Evolutionary conservation across 208 protist species (phyloP).

Genomic region (Leishmania gerbilli): DNA sequence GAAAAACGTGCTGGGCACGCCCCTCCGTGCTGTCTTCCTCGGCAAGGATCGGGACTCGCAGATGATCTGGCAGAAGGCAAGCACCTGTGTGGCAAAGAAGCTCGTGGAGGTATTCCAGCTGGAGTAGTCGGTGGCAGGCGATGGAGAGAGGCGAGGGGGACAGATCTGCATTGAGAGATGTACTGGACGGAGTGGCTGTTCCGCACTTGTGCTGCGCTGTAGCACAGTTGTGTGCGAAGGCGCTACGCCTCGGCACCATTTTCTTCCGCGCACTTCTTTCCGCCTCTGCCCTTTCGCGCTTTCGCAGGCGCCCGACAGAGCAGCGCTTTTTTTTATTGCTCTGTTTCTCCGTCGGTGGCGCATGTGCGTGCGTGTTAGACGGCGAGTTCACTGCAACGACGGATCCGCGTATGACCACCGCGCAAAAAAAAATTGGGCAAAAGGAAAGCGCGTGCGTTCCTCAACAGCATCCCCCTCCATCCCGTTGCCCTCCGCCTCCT

Average conservation of each 20-base stretch:
- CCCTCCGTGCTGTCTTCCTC: conserved; percentile 29
- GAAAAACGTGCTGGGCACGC: conserved; percentile 31
- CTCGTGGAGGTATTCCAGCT: conserved; percentile 37
- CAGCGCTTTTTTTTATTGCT: neutral
- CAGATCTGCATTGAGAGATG: neutral
- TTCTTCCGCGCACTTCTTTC: no score
- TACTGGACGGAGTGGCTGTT: neutral
- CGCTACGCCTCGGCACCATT: no score
- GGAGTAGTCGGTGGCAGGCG: neutral
- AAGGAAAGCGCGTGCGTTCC: neutral
- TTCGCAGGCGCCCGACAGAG: neutral
- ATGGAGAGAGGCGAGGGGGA: neutral
- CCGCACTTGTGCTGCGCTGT: neutral
- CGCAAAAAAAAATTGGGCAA: neutral
- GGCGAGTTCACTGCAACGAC: neutral
- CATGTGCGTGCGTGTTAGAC: neutral
- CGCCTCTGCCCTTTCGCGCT: neutral
- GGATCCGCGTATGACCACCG: neutral
- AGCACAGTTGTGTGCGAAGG: neutral
- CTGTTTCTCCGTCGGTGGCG: neutral
- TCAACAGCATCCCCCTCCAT: neutral
- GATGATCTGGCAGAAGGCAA: conserved; percentile 39
- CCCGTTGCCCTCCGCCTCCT: neutral
- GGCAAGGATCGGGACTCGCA: conserved; percentile 33
- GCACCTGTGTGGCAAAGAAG: conserved; percentile 43